Evolutionary conservation across 768 basidiomycete genomes (phyloP), one percentile per base, ranked within the genome.

Genomic region (Galerina sulciceps): DNA sequence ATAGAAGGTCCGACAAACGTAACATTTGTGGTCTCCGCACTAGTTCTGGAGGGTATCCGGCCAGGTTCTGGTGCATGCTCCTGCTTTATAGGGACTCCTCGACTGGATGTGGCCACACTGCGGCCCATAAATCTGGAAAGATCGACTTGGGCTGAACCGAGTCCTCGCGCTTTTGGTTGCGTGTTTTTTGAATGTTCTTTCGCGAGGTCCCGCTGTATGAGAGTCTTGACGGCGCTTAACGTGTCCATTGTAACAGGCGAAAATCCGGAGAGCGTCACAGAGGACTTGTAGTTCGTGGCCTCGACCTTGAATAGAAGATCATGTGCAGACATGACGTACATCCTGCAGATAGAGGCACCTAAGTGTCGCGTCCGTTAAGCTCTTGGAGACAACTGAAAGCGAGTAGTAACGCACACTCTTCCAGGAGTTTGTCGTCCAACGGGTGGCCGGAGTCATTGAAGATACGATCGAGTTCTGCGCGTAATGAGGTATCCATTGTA

Each of bases 221-320:
- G 73, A 11, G 77, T 77, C 44, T 80, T 80, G 23, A 88, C 75
- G 14, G 80, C 75, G 52, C 67, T 65, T 47, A 80, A 70, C 3
- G 83, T 81, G 55, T 89, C 85, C 59, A 81, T 74, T 20, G 79
- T 79, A 41, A 84, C 73, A 6, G 74, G 68, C 0, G 71, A 66
- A 35, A 76, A 73, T 53, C 75, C 73, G 1, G 79, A 77, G 18
- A 66, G 67, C 3, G 75, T 75, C 2, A 72, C 61, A 26, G 74
- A 72, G 4, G 74, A 53, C 5, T 59, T 73, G 60, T 79, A 76
- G 65, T 79, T 76, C 68, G 75, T 54, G 4, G 88, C 88, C 67
- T 93, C 88, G 79, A 87, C 86, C 69, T 91, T 92, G 72, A 77
- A 92, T 40, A 78, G 79, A 17, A 93, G 77, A 47, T 75, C 69